Evolutionary conservation across 805 yeast genomes (phyloP).

Genomic region (Nakazawaea ambrosiae): DNA sequence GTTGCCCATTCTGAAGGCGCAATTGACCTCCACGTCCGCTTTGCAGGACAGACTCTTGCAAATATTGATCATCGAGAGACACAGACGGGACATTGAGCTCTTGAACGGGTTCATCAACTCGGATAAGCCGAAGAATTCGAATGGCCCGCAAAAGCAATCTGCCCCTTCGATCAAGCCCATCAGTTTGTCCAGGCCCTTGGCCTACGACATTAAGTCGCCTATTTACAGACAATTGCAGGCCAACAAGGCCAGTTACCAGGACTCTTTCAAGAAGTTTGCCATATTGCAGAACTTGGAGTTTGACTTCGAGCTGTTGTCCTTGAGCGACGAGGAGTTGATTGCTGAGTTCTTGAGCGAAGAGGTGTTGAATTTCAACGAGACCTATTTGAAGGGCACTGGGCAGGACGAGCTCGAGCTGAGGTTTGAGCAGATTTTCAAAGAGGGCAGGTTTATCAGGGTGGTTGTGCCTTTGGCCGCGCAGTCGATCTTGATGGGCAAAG

Average conservation of each 20-base stretch:
- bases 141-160: too few relatives aligned
- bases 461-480: constrained; percentile 29
- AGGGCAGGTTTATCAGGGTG: constrained; percentile 22
- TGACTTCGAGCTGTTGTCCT: constrained; percentile 22
- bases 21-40: constrained; percentile 23
- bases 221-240: constrained; percentile 16
- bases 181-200: constrained; percentile 20
- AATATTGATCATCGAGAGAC: constrained; percentile 27
- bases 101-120: constrained; percentile 17
- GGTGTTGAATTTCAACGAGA: constrained; percentile 18
- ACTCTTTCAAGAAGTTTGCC: constrained; percentile 24
- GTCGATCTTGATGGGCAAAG: constrained; percentile 18
- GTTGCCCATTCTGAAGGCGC: not conserved
- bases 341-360: constrained; percentile 23
- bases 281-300: constrained; percentile 28
- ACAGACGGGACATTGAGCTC: constrained; percentile 20
- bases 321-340: constrained; percentile 14
- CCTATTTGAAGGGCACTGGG: constrained; percentile 4
- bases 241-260: constrained; percentile 15
- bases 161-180: constrained; percentile 14
- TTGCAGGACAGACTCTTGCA: constrained; percentile 27
- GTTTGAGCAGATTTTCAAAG: constrained; percentile 16
- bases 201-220: constrained; percentile 28
- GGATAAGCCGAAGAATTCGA: constrained; percentile 10
- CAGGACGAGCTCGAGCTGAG: constrained; percentile 12